Evolutionary conservation across 495 filamentous ascomycete species (phyloP), one percentile per base, ranked within the genome.

Genomic region (Podospora appendiculata): DNA sequence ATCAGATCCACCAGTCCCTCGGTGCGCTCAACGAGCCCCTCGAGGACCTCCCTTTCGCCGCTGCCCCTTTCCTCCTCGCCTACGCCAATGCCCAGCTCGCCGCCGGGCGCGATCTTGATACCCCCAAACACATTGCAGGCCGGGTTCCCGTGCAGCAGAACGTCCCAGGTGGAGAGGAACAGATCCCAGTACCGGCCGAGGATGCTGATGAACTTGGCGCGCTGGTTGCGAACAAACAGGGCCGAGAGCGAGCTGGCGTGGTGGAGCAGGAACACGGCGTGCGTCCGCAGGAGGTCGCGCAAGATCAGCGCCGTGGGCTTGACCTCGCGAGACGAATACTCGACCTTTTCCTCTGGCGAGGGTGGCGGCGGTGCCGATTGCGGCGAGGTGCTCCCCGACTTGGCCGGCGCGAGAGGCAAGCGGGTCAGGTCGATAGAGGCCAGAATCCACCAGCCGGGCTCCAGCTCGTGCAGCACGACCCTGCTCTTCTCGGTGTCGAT

Each of bases 11-110:
- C 78, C 83, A 81, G 32, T 77, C 93, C 69, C 41, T 82, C 72
- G 35, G 76, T 66, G 70, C 88, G 55, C 65, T 80, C 66, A 65
- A 88, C 81, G 59, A 95, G 83, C 14, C 87, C 89, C 64, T 95
- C 93, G 1, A 99, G 73, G 1, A 96, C 92, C 58, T 90, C 90
- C 59, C 91, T 72, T 70, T 95, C 90, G 12, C 89, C 89, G 57
- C 89, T 95, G 2, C 91, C 90, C 72, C 90, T 83, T 53, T 95
- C 88, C 69, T 96, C 90, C 62, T 95, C 90, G 33, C 91, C 93
- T 11, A 96, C 90, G 1, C 94, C 94, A 13, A 95, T 79, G 14
- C 93, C 94, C 19, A 96, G 81, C 69, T 95, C 90, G 6, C 92
- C 93, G 38, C 89, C 88, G 25, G 86, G 88, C 13, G 93, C 89